Evolutionary conservation across 371 early-diverging fungal species (phyloP).

Genomic region (Lichtheimia hyalospora): DNA sequence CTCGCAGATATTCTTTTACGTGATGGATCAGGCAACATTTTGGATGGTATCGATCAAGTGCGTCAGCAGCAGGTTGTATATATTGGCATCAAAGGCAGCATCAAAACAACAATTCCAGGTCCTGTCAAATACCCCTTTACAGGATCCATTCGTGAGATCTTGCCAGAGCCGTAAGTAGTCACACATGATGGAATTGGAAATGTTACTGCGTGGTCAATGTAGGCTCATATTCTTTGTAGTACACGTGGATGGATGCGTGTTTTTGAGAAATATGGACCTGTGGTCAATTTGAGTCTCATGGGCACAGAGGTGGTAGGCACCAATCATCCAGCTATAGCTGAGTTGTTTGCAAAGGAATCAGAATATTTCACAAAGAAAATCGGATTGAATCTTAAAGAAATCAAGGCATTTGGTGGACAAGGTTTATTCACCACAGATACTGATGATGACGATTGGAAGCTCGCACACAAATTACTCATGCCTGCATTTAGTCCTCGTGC

Average conservation of each 20-base stretch:
- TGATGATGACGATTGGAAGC: constrained; percentile 43
- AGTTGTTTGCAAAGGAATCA: constrained; percentile 33
- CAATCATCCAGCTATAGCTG: constrained; percentile 39
- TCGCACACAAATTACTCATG: constrained; percentile 53
- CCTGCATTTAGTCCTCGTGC: constrained; percentile 49
- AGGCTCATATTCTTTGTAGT: not conserved
- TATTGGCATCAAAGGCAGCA: constrained; percentile 21
- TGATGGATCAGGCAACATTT: constrained; percentile 13
- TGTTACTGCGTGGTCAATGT: not conserved
- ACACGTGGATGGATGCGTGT: constrained; percentile 15
- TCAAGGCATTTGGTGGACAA: constrained; percentile 37
- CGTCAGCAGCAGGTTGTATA: constrained; percentile 24
- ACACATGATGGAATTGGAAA: no score
- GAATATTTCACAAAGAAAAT: constrained; percentile 47
- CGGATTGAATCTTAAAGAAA: constrained; percentile 24
- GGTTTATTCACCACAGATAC: constrained; percentile 48
- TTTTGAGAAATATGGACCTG: constrained; percentile 29
- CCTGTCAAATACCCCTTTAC: constrained; percentile 26
- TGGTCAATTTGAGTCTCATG: constrained; percentile 19
- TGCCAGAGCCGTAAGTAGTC: constrained; percentile 23
- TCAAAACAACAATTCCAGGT: constrained; percentile 26
- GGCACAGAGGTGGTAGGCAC: constrained; percentile 18
- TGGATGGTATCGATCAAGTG: constrained; percentile 23
- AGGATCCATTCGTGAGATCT: constrained; percentile 25
- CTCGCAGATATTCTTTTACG: constrained; percentile 15